A percentile compares a stretch with the other conserved stretches of the same genome.
Evolutionary conservation across 2,329 filamentous ascomycete genomes (phyloP).

Genomic region (Falciphora oryzae): DNA sequence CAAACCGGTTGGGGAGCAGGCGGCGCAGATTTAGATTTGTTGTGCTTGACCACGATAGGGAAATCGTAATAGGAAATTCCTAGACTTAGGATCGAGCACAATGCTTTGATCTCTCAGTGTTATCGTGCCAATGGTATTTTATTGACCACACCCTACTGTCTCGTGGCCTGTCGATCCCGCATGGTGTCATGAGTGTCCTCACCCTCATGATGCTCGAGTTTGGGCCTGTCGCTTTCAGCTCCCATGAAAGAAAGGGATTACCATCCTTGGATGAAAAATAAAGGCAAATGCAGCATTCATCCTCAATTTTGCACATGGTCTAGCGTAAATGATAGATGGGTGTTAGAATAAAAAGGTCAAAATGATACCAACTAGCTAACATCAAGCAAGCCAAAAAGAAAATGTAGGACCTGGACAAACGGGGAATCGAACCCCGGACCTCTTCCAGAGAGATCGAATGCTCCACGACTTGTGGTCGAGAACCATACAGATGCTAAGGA

Average conservation of each 20-base stretch:
- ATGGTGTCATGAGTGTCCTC: too few species aligned
- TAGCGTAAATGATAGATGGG: too few species aligned
- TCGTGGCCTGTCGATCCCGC: too few species aligned
- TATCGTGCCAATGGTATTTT: not conserved
- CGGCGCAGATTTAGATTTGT: not conserved
- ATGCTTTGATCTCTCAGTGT: not conserved
- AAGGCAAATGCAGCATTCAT: too few species aligned
- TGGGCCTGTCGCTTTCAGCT: too few species aligned
- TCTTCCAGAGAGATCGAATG: not conserved
- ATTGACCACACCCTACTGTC: not conserved
- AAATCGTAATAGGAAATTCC: not conserved
- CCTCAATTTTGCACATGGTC: too few species aligned
- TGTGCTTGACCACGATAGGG: not conserved
- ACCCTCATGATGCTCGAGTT: too few species aligned
- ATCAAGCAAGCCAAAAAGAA: not conserved
- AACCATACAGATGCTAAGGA: not conserved
- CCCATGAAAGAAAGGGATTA: too few species aligned
- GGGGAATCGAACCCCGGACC: constrained; percentile 10
- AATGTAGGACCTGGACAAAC: constrained; percentile 5
- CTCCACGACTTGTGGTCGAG: not conserved
- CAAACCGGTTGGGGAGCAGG: not conserved
- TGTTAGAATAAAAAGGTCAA: too few species aligned
- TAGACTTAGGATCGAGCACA: not conserved
- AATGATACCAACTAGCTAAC: too few species aligned
- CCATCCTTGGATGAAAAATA: too few species aligned